Evolutionary conservation across 768 basidiomycete genomes (phyloP).

Genomic region (Hygrophoropsis aurantiaca): DNA sequence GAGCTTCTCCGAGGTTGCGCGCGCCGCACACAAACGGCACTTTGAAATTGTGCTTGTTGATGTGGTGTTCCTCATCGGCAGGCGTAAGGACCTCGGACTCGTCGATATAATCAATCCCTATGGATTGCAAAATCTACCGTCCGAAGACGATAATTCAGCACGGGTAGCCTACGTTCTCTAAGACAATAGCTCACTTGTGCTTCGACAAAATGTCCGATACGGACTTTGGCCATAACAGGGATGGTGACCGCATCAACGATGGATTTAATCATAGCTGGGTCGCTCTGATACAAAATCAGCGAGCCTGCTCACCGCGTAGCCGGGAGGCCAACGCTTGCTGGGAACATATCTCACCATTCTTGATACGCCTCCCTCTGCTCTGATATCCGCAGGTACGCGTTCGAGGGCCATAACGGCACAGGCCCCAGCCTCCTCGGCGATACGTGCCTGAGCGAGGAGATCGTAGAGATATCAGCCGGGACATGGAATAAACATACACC

Average conservation of each 20-base stretch:
- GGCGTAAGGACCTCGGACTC: conserved; percentile 94
- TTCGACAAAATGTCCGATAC: conserved; percentile 98
- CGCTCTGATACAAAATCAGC: conserved; percentile 54
- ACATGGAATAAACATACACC: conserved; percentile 30
- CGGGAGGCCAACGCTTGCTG: too few species aligned
- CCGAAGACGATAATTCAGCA: not conserved
- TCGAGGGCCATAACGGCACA: conserved; percentile 98
- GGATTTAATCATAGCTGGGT: conserved; percentile 94
- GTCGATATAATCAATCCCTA: conserved; percentile 97
- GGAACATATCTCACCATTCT: conserved; percentile 70
- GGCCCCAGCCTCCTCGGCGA: conserved; percentile 96
- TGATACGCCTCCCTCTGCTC: conserved; percentile 89
- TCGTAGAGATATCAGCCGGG: conserved; percentile 2
- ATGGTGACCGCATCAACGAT: conserved; percentile 95
- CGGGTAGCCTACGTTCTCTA: not conserved
- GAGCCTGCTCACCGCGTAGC: too few species aligned
- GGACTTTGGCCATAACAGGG: conserved; percentile 94
- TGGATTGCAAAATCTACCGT: conserved; percentile 80
- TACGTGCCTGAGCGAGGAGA: conserved; percentile 67
- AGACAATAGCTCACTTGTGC: conserved; percentile 61
- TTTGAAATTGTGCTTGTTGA: conserved; percentile 96
- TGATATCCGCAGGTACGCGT: conserved; percentile 93
- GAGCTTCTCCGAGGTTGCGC: conserved; percentile 91
- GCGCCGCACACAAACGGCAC: conserved; percentile 96
- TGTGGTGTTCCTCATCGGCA: conserved; percentile 94